Conservation (phyloP, 495 filamentous ascomycete genomes). For the Penicillium desertorum region DNA sequence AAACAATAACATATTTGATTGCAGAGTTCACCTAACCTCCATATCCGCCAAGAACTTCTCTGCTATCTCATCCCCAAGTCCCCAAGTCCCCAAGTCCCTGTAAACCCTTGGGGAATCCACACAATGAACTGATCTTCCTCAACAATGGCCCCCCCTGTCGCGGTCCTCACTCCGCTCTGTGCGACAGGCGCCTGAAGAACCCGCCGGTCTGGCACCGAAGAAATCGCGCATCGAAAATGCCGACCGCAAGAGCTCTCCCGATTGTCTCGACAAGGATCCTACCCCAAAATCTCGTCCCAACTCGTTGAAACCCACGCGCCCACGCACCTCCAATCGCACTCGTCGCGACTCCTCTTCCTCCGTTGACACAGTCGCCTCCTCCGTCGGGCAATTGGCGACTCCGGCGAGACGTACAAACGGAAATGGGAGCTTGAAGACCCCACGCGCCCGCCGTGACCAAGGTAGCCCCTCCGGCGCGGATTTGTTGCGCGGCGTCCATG, state of each 20-base stretch:
- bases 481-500: conserved; percentile 19
- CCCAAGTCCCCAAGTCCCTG: conserved; percentile 1
- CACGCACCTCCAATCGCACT: conserved; percentile 22
- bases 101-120: neutral
- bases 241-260: conserved; percentile 41
- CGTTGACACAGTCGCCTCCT: conserved; percentile 22
- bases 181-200: conserved; percentile 32
- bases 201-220: conserved; percentile 30
- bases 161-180: conserved; percentile 39
- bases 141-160: conserved; percentile 43
- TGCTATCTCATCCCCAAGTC: conserved; percentile 3
- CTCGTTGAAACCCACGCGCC: conserved; percentile 25
- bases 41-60: conserved; percentile 12
- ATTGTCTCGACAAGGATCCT: conserved; percentile 36
- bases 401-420: conserved; percentile 25
- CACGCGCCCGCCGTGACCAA: conserved; percentile 16
- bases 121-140: conserved; percentile 8
- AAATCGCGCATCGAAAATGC: conserved; percentile 29
- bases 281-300: conserved; percentile 23
- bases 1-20: neutral
- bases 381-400: conserved; percentile 18
- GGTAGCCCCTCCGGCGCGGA: conserved; percentile 16
- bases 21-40: neutral
- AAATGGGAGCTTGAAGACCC: conserved; percentile 19
- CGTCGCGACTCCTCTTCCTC: conserved; percentile 23